Evolutionary conservation across 305 asterid species (phyloP), one percentile per base, ranked within the genome.

Genomic region (Rubia tinctorum): DNA sequence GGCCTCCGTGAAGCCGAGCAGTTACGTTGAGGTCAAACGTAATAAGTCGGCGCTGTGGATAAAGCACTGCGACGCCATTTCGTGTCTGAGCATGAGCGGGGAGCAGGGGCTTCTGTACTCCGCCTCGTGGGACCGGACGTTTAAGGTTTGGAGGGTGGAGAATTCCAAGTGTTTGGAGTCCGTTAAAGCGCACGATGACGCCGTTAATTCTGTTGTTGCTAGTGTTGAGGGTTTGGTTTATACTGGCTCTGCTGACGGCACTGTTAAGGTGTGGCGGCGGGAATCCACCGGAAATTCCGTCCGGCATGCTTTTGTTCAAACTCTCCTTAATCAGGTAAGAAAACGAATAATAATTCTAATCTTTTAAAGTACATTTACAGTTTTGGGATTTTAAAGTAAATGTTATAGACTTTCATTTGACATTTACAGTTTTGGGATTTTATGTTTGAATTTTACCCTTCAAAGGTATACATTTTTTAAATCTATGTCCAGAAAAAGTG

Each of bases 241-340:
- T 79, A 90, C 96, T 0, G 98, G 98, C 0, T 90, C 97, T 0
- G 98, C 98, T 0, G 98, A 92, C 77, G 98, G 98, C 22, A 81
- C 83, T 3, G 97, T 92, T 1, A 92, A 92, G 68, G 95, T 88
- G 0, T 92, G 98, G 98, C 82, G 71, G 74, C 75, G 96, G 71
- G 96, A 86, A 34, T 75, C 75, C 2, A 80, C 72, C 12, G 95
- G 95, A 1, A 92, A 85, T 61, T 8, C 62, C 0, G 81, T 82
- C 0, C 77, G 68, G 42, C 97, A 92, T 58, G 78, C 64, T 2
- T 69, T 82, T 2, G 80, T 81, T 6, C 81, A 86, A 70, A 90
- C 89, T 0, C 74, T 90, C 15, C 76, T 92, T n/a, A 76, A 76
- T 53, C 97, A 92, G 76, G 60, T 53, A 11, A 53, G 10, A 18